Conservation (phyloP, 176 grass and related monocot species). For the Eleusine indica region DNA sequence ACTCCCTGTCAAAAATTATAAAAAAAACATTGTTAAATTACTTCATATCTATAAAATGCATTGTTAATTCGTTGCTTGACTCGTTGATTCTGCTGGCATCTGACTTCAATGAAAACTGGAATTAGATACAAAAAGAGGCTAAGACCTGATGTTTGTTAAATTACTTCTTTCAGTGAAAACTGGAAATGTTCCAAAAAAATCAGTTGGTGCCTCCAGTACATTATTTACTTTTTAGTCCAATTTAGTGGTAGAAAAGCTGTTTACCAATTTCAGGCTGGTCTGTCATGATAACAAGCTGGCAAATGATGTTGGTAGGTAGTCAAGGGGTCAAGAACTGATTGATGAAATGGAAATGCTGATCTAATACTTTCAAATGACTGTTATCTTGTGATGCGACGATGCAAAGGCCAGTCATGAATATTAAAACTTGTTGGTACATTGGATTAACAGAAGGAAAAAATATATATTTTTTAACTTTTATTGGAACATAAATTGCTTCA, state of each 20-base stretch:
- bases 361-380: background rate
- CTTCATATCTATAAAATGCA: no score
- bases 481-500: background rate
- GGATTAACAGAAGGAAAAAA: background rate
- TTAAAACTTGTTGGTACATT: slow-evolving; percentile 17
- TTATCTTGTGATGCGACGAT: background rate
- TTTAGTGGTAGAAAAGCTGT: slow-evolving; percentile 19
- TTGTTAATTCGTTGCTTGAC: no score
- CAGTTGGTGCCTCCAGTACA: background rate
- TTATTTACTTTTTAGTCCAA: slow-evolving; percentile 10
- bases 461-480: background rate
- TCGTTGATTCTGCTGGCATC: background rate
- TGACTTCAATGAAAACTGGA: background rate
- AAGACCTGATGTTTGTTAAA: no score
- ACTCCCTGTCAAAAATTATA: no score
- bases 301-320: background rate
- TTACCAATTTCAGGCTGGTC: background rate
- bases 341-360: slow-evolving; percentile 1
- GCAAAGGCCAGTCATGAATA: background rate
- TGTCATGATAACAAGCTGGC: background rate
- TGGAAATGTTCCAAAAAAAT: background rate
- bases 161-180: no score
- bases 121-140: slow-evolving; percentile 15
- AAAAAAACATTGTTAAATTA: no score
- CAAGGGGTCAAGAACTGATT: background rate